Conservation (phyloP, 441 rosid genomes). For the Gossypium schwendimanii region DNA sequence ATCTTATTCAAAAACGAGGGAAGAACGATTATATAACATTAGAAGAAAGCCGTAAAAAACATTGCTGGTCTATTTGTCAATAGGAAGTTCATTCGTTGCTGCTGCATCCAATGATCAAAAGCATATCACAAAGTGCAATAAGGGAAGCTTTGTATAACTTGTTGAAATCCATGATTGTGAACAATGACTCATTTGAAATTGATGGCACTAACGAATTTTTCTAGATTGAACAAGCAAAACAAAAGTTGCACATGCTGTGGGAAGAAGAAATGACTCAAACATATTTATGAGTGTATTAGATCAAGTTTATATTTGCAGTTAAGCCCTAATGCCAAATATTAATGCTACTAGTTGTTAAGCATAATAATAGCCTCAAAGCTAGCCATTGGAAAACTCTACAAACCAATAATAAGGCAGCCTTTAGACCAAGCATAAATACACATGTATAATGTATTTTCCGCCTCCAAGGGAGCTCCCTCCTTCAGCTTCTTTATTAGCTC, state of each 20-base stretch:
- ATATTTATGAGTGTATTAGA: slow-evolving; percentile 33
- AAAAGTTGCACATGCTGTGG: slow-evolving; percentile 33
- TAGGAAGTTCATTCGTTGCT: slow-evolving; percentile 30
- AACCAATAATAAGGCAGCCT: no score
- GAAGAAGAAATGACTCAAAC: slow-evolving; percentile 60
- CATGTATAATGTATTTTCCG: no score
- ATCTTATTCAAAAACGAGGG: slow-evolving; percentile 64
- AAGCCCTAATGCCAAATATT: no score
- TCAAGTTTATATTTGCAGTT: no score
- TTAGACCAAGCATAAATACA: no score
- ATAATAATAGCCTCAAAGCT: no score
- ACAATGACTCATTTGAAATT: not conserved
- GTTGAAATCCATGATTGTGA: slow-evolving; percentile 15
- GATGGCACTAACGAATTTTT: slow-evolving; percentile 20
- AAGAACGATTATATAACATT: slow-evolving; percentile 38
- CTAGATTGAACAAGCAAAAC: slow-evolving; percentile 47
- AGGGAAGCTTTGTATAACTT: slow-evolving; percentile 45
- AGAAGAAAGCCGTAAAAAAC: slow-evolving; percentile 24
- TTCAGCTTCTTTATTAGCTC: no score
- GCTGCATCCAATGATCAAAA: slow-evolving; percentile 52
- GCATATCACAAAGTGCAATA: slow-evolving; percentile 56
- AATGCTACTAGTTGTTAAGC: no score
- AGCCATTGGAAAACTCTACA: no score
- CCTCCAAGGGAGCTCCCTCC: no score
- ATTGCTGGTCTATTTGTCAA: slow-evolving; percentile 45